Base-by-base conservation (phyloP, 2,329 filamentous ascomycete species). In the Laburnicola sp. region DNA sequence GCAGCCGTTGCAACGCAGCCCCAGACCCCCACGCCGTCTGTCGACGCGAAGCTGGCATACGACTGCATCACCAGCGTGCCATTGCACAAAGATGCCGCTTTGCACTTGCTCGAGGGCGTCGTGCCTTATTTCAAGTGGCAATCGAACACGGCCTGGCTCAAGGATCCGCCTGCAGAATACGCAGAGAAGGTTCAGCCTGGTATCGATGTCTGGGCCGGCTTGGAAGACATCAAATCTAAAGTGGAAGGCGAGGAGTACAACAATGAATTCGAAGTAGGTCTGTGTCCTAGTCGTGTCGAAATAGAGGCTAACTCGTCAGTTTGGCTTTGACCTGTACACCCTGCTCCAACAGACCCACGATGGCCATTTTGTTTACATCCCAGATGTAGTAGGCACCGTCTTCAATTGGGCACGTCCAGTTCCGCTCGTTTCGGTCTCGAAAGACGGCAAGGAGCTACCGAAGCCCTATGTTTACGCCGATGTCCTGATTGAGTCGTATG, bases 301-400 rank as follows among this genome's bases (percentile, higher is more conserved):
- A 9, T 32, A 38, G 32, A 27, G 5, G 23, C 27, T 36, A 5
- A 39, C 37, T 23, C 46, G 21, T 61, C 36, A 71, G 69, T 72
- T 72, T 28, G 69, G 65, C 0, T 65, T 63, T 41, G 64, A 61
- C 10, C 60, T 72, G 4, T 71, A 71, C 48, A 41, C 45, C 2
- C 69, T 82, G 6, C 74, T 85, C 31, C 75, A 76, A 23, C 75
- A 74, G 1, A 80, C 82, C 3, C 84, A 88, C 58, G 86, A 89
- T 63, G 84, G 85, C 1, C 86, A 89, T 62, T 84, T 86, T 44
- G 71, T 75, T 2, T 84, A 79, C 61, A 70, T 78, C 10, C 80
- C 82, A 2, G 80, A 84, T 56, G 72, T 78, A 3, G 75, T 85
- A 10, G 77, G 76, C 36, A 75, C 63, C 0, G 64, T 81, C 0